phyloP scores from a whole-genome alignment of 202 grass and related monocot species.

The Setaria italica region DNA sequence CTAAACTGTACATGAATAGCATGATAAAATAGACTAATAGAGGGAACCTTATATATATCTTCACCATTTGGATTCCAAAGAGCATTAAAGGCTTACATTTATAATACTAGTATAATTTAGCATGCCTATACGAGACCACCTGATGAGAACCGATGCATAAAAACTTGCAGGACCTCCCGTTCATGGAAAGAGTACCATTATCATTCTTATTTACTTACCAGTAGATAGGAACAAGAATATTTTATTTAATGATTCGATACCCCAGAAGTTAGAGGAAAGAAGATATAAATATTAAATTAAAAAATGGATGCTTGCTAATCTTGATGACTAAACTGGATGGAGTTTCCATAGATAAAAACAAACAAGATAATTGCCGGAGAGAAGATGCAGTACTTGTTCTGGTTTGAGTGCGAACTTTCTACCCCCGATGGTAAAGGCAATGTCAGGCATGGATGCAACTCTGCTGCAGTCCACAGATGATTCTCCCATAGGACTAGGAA shows the following conservation, averaged over 20 bases:
- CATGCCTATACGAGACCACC: not conserved
- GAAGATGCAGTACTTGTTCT: conserved; percentile 60
- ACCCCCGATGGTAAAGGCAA: conserved; percentile 78
- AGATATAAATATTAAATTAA: conserved; percentile 4
- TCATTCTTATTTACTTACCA: not conserved
- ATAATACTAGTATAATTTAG: not conserved
- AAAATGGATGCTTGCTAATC: not conserved
- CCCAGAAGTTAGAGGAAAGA: not conserved
- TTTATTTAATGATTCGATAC: not conserved
- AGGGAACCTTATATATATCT: not conserved
- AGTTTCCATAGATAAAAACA: not conserved
- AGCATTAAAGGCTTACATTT: not conserved
- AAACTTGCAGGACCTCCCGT: conserved; percentile 14
- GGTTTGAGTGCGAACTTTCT: conserved; percentile 74
- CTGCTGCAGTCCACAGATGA: conserved; percentile 70
- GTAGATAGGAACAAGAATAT: not conserved
- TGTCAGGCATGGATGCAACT: conserved; percentile 71
- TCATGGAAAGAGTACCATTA: not conserved
- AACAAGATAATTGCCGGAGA: not conserved
- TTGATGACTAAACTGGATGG: not conserved
- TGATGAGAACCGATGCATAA: not conserved
- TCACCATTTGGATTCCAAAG: not conserved
- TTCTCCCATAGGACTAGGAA: conserved; percentile 84
- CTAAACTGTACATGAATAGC: not conserved
- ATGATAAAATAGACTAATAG: not conserved